Evolutionary conservation across 352 stramenopile genomes (phyloP), one percentile per base, ranked within the genome.

Genomic region (Nothophytophthora sp.): DNA sequence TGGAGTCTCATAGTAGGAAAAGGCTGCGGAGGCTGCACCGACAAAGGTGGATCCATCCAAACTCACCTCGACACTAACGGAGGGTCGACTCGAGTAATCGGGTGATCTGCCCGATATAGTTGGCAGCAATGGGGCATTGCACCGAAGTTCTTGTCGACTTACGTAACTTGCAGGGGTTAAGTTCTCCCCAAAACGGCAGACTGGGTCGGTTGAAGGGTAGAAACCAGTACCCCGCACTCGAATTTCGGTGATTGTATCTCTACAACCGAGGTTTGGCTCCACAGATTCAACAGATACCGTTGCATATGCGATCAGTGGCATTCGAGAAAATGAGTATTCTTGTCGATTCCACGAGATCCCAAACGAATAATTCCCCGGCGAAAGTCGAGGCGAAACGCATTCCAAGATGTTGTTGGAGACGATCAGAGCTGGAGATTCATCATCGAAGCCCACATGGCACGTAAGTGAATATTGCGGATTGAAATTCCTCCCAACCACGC

Each of bases 271-370:
- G 2, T 7, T 34, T 23, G 67, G 70, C 34, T 55, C 18, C 16
- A 81, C 45, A 11, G 38, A 52, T 24, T 13, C 13, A n/a, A 78
- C 30, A 4, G 53, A 52, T 1, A 78, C 20, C 7, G 18, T 19
- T 19, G 67, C 52, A 22, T 66, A 53, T 5, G 67, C 60, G 2
- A 16, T 25, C 9, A 82, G 25, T 11, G 8, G 5, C 0, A 36
- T 34, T 20, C 4, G 2, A 15, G 51, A 57, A 12, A 42, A 15
- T 2, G 32, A 30, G 8, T 48, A 55, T 40, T 80, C 62, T 52
- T 82, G 58, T 7, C 27, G 25, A 19, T 80, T 80, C 68, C 72
- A 77, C 10, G 59, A 60, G 29, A 82, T 30, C 16, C 39, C 52
- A 50, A 82, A 55, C 3, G 55, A 60, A 23, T 73, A 50, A 30